Evolutionary conservation across 2,329 filamentous ascomycete species (phyloP), one percentile per base, ranked within the genome.

Genomic region (Myriosclerotinia curreyana): DNA sequence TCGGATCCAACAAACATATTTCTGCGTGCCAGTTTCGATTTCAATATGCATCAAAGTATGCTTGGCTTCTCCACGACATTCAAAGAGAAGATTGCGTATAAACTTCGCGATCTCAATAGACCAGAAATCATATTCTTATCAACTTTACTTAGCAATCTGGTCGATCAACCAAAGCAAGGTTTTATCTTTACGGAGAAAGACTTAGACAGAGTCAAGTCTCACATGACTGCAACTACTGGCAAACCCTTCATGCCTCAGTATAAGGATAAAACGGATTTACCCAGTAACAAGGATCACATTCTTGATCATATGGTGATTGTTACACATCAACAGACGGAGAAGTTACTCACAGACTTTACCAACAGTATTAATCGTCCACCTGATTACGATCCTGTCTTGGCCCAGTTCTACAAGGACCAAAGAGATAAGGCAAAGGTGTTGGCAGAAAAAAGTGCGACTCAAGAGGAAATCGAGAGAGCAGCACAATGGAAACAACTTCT

Each of bases 51-150:
- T 50, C 79, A 79, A 1, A 81, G 79, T 8, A 75, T 86, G 31
- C 79, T 94, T 3, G 90, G 90, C 0, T 76, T 77, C 0, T 86
- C 83, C 63, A 93, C 89, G 0, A 81, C 78, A 5, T 85, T 81
- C 72, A 88, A 89, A 66, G 86, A 90, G 59, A 79, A 76, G 5
- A 75, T 87, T 0, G 85, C 83, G 42, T 92, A 92, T 66, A 78
- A 80, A 15, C 79, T 81, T 15, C 81, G 82, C 28, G 79, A 75
- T 0, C 83, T 87, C 44, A 74, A 74, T 4, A 74, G 80, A 14
- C 61, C 73, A 0, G 72, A 77, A 4, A 83, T 82, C 0, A 71
- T 82, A 0, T 69, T 75, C 0, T 76, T 89, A 5, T 84, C 83
- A 64, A 79, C 78, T 0, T 75, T 86, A 0, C 79, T 84, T 1